Evolutionary conservation across 2,329 filamentous ascomycete species (phyloP), one percentile per base, ranked within the genome.

Genomic region (Juglanconis sp.): DNA sequence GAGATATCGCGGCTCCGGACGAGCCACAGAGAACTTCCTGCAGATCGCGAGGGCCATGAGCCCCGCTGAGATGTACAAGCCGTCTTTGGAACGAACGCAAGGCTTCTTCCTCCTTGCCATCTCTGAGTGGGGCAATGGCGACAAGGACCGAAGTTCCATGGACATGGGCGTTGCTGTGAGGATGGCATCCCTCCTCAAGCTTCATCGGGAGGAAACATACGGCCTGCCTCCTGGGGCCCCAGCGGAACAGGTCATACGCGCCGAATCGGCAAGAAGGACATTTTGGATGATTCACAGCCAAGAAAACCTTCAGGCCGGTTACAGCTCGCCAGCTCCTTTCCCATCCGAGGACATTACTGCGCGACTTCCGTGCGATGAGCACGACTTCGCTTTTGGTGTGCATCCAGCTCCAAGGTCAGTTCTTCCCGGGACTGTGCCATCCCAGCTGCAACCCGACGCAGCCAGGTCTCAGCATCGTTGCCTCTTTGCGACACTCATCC

Each of bases 251-350:
- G 60, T 73, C 15, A 69, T 75, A 6, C 61, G 68, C 4, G 66
- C 69, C 17, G 73, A 75, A 55, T 68, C 68, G 32, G 73, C 73
- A 1, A 64, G 73, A 5, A 65, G 73, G 9, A 73, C 71, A 0
- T 74, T 74, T 63, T 76, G 74, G 74, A 71, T 76, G 68, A 66
- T 75, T 6, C 67, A 73, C 57, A 73, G 67, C 53, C 70, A 72
- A 46, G 72, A 74, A 60, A 74, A 74, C 60, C 66, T 76, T 0
- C 70, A 75, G 62, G 72, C 74, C 3, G 70, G 72, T 6, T 69
- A 70, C 59, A 71, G 68, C 35, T 69, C 70, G 1, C 72, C 73
- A 1, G 64, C 66, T 0, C 66, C 72, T 0, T 76, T 76, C 59
- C 68, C 72, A 3, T 62, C 69, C 2, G 64, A 67, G 30, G 74